A percentile compares a stretch with the other conserved stretches of the same genome.
Conservation (phyloP, 73 alveolate genomes). For the Tetrahymena malaccensis region DNA sequence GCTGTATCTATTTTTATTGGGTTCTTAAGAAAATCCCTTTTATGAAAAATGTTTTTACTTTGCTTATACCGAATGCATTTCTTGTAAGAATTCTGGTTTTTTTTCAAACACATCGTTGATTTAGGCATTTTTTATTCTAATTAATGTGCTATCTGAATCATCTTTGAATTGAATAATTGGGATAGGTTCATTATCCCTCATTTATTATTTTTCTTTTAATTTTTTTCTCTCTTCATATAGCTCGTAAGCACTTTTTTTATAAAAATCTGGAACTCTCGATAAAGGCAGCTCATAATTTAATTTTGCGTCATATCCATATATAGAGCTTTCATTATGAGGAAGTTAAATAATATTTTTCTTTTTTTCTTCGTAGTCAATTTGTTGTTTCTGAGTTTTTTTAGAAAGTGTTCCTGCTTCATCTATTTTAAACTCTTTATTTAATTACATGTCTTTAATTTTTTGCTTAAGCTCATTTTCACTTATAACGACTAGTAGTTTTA, state of each 20-base stretch:
- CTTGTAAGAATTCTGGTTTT: not conserved
- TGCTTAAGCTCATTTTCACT: not conserved
- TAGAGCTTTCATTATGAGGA: not conserved
- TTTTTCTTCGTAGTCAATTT: not conserved
- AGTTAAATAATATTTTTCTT: not conserved
- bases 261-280: not conserved
- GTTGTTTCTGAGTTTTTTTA: not conserved
- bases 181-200: not conserved
- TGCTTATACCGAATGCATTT: not conserved
- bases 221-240: not conserved
- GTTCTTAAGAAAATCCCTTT: not conserved
- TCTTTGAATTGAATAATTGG: not conserved
- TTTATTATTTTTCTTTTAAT: not conserved
- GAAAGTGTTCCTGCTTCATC: not conserved
- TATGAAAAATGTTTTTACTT: not conserved
- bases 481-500: not conserved
- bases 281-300: not conserved
- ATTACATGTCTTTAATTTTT: not conserved
- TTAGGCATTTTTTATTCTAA: not conserved
- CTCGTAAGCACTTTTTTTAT: not conserved
- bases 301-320: not conserved
- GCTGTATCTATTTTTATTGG: not conserved
- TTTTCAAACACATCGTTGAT: not conserved
- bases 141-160: not conserved
- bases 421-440: not conserved